Conservation (phyloP, 139 green algal genomes). For the Prasinococcaceae sp. region DNA sequence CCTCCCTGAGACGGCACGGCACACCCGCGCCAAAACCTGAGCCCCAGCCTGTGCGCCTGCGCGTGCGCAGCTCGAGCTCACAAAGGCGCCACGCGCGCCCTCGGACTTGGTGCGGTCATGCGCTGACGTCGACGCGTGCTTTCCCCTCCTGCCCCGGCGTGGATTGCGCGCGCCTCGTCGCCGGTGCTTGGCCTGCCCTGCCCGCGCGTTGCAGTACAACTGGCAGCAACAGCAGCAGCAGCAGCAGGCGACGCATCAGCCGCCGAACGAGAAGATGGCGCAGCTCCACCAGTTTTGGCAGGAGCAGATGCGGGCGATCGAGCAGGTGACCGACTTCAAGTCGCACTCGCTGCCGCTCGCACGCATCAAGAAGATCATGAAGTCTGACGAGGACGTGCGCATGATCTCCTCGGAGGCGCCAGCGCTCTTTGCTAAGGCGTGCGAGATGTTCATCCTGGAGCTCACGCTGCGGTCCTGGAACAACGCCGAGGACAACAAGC, state of each 20-base stretch:
- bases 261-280: conserved; percentile 13
- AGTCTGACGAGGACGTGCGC: conserved; percentile 79
- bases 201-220: conserved; percentile 4
- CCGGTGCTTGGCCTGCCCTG: neutral
- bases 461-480: conserved; percentile 72
- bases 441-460: conserved; percentile 97
- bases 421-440: conserved; percentile 94
- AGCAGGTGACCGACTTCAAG: conserved; percentile 73
- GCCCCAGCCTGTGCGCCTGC: too few species aligned
- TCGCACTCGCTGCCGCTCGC: conserved; percentile 92
- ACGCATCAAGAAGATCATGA: conserved; percentile 99
- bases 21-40: too few species aligned
- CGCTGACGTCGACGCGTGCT: too few species aligned
- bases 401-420: conserved; percentile 79
- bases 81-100: too few species aligned
- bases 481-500: conserved; percentile 90
- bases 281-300: conserved; percentile 74
- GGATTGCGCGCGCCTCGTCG: too few species aligned
- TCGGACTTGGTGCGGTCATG: too few species aligned
- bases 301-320: conserved; percentile 58
- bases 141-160: too few species aligned
- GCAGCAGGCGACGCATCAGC: conserved; percentile 9
- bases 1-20: too few species aligned
- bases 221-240: conserved; percentile 23
- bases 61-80: too few species aligned